Base-by-base conservation (phyloP, 177 flowering plant genomes). In the Vitis hybrid region DNA sequence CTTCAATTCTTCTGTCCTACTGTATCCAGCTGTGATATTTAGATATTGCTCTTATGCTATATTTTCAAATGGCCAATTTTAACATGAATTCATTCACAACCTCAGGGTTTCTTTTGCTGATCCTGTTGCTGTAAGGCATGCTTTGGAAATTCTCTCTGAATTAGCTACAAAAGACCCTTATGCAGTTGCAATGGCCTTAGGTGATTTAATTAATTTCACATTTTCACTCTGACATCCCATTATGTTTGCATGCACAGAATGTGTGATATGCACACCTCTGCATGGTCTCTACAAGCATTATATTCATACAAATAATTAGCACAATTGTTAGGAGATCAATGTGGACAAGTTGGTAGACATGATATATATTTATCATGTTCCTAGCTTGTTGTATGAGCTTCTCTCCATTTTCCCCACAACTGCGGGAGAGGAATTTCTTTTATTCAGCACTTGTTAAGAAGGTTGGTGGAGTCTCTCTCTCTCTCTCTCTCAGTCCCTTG, bases 81-180 rank as follows among this genome's bases (percentile, higher is more conserved):
- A 52, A 49, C 59, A 15, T 68, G 16, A 21, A 24, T 27, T 60
- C 24, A 5, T 60, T 56, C 35, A 13, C 70, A 27, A 50, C 11
- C 82, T 73, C 83, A 93, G 99, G 79, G 80, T 93, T 74, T 91
- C 93, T 52, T 93, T 93, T 81, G 78, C 98, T 80, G 99, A 95
- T 81, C 98, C 99, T 35, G 89, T 95, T 78, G 94, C 99, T 69
- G 99, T 95, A 77, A 83, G 99, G 79, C 97, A 95, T 85, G 74
- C 99, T 62, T 74, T 95, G 67, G 98, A 87, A 73, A 89, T 95
- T 63, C 80, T 95, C 58, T 83, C 93, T 4, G 98, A 95, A 75
- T 75, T 95, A 66, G 97, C 98, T 30, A 71, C 87, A 65, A 89
- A 70, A 77, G 99, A 95, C 71, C 97, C 99, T 30, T 88, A 90